Evolutionary conservation across 352 stramenopile genomes (phyloP), one percentile per base, ranked within the genome.

Genomic region (Phytophthora ramorum): DNA sequence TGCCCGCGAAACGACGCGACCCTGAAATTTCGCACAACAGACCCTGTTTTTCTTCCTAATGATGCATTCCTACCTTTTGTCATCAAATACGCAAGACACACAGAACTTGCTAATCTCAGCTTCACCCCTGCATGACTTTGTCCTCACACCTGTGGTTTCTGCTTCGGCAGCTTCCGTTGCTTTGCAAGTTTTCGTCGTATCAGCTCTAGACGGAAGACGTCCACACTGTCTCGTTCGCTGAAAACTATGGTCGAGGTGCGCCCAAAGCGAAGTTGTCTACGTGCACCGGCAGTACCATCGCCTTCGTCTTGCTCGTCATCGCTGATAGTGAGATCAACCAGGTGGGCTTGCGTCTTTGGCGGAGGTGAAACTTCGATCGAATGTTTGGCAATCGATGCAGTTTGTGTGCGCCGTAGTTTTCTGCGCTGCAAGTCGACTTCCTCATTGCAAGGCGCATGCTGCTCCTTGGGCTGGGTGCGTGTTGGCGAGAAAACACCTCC

Each of bases 1-100:
- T 38, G 16, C 9, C 7, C 37, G 20, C 44, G 53, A 73, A 73
- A 41, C 58, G 58, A 73, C 59, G 60, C 66, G 55, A 56, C 47
- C 37, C 28, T 14, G 6, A 48, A 32, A 32, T 40, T 51, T 49
- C 13, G 24, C 24, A 32, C n/a, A n/a, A n/a, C n/a, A n/a, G n/a
- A n/a, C n/a, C n/a, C n/a, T n/a, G n/a, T n/a, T n/a, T n/a, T n/a
- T n/a, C n/a, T n/a, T n/a, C n/a, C n/a, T n/a, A n/a, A 41, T 4
- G 4, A 41, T 17, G 4, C 13, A 7, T n/a, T 41, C 12, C 3
- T 7, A 41, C 22, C 1, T 24, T 24, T 24, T 1, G 22, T 24
- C 22, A 24, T 24, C 22, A 24, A 24, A 24, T 24, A 24, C 7
- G 26, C 26, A 32, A 32, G 2, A 32, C 26, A 12, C 7, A 2